Conservation (phyloP, 352 stramenopile species). For the Phytophthora tubulina region DNA sequence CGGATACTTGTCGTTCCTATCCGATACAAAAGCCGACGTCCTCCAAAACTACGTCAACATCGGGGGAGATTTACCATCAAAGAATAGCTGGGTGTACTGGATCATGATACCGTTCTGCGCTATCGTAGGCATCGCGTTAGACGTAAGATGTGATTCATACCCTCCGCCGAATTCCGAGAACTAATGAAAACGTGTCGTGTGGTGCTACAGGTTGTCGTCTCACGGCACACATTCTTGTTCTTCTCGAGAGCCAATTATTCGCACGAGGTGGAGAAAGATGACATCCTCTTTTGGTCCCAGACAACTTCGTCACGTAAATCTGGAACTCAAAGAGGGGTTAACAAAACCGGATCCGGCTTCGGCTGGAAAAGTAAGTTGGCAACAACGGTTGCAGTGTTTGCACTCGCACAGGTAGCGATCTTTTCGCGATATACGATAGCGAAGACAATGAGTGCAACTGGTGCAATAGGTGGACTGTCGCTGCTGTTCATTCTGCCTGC, state of each 20-base stretch:
- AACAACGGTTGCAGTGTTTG: slow-evolving; percentile 39
- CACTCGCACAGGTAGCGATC: slow-evolving; percentile 51
- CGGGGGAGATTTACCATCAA: slow-evolving; percentile 30
- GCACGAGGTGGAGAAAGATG: slow-evolving; percentile 28
- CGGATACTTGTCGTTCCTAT: slow-evolving; percentile 64
- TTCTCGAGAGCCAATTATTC: slow-evolving; percentile 34
- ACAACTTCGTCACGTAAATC: slow-evolving; percentile 13
- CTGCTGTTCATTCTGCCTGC: slow-evolving; percentile 63
- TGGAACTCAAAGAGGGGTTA: slow-evolving; percentile 10
- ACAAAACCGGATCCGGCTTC: slow-evolving; percentile 8
- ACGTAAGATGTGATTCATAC: slow-evolving; percentile 39
- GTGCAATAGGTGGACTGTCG: slow-evolving; percentile 48
- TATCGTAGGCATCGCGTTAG: slow-evolving; percentile 53
- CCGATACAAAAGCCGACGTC: slow-evolving; percentile 51
- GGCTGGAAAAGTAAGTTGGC: slow-evolving; percentile 28
- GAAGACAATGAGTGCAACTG: slow-evolving; percentile 51
- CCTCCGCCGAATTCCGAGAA: neutral
- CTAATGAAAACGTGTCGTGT: neutral
- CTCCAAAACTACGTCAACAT: slow-evolving; percentile 57
- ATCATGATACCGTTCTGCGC: slow-evolving; percentile 52
- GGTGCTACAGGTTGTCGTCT: slow-evolving; percentile 53
- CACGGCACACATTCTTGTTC: slow-evolving; percentile 53
- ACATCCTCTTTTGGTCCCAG: slow-evolving; percentile 58
- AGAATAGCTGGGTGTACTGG: slow-evolving; percentile 51
- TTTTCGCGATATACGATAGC: slow-evolving; percentile 44